Evolutionary conservation across 208 protist genomes (phyloP).

Genomic region (Naegleria fowleri): DNA sequence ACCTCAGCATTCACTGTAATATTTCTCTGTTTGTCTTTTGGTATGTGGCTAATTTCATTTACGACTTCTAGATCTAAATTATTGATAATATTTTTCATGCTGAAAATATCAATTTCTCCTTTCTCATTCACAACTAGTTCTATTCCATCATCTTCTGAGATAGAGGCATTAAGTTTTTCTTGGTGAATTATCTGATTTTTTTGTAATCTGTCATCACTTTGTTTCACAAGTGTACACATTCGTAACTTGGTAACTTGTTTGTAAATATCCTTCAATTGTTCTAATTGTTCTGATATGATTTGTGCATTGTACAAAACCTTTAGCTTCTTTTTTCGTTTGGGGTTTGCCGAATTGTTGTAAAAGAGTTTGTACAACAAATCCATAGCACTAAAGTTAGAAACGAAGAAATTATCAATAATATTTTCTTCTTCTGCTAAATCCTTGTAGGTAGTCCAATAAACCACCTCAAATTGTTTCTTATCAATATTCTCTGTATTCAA

Average conservation of each 20-base stretch:
- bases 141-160: neutral
- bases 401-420: neutral
- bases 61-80: neutral
- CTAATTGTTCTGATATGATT: neutral
- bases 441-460: neutral
- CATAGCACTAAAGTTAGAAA: neutral
- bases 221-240: neutral
- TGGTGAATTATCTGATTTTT: neutral
- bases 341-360: neutral
- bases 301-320: neutral
- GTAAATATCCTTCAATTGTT: neutral
- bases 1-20: neutral
- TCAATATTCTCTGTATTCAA: neutral
- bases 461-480: neutral
- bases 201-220: neutral
- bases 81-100: neutral
- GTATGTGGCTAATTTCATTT: neutral
- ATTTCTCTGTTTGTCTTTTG: neutral
- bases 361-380: neutral
- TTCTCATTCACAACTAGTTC: neutral
- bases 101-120: neutral
- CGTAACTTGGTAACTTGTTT: neutral
- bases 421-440: neutral
- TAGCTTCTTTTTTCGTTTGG: neutral
- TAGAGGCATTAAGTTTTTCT: neutral